Evolutionary conservation across 1,284 basidiomycete species (phyloP), one percentile per base, ranked within the genome.

Genomic region (Fistulina hepatica): DNA sequence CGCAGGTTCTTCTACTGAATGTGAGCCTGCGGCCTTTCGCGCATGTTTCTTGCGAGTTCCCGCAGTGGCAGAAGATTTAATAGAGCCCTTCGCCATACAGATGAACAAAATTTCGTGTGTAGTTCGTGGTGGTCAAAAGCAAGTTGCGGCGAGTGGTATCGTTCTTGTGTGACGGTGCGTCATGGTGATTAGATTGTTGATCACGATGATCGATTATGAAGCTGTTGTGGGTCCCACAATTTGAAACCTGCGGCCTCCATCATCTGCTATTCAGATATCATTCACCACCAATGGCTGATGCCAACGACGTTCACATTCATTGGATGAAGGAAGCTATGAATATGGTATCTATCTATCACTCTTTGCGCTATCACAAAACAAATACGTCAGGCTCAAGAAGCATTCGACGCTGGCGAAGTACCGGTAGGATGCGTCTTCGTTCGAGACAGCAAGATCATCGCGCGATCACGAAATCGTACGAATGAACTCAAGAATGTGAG

Each of bases 401-500:
- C 95, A 3, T 64, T 97, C 20, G 64, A 70, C 22, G 77, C 81
- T 2, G 71, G 75, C 22, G 95, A 99, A 59, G 93, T 98, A 1
- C 95, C 95, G 1, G 93, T 99, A 1, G 95, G 95, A 11, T 97
- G 94, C 49, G 80, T 98, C 4, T 97, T 98, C 52, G 90, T 98
- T 3, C 73, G 86, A 34, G 70, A 82, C 41, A 76, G 71, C 13
- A 56, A 53, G 32, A 68, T 88, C 44, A 88, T 99, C 44, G 90
- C 91, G 3, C 69, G 70, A 47, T 94, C 90, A 0, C 67, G 95
- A 33, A 98, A 99, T 53, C 67, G 91, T 38, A 98, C 95, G 3
- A 98, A 97, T 57, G 84, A 97, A 61, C 79, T 90, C 45, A 69
- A 81, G 36, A 95, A 97, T 61, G 91, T 92, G 57, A 44, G 71